Percentiles rank a stretch among this genome's conserved stretches.
These are phyloP conservation scores for Rhizodiscina lignyota DNA, from an alignment of 495 filamentous ascomycete species.

Conservation along the genomic window DNA sequence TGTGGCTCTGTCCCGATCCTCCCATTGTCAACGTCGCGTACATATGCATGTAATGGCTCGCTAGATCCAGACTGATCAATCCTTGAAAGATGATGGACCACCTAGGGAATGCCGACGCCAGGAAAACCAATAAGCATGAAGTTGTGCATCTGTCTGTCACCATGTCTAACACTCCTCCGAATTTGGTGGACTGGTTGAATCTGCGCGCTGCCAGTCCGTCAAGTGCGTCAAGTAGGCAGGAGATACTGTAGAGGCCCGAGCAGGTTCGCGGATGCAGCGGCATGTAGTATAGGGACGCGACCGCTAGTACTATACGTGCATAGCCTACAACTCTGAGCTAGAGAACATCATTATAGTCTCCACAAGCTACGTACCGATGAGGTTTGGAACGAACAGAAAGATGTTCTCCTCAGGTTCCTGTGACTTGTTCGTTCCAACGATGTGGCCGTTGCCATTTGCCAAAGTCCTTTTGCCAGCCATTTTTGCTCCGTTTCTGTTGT, in stretches of 20 bases:
- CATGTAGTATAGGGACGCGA: conserved; percentile 96
- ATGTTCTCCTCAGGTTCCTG: conserved; percentile 57
- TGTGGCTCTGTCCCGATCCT: conserved; percentile 65
- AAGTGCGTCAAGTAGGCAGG: conserved; percentile 84
- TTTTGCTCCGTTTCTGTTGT: neutral
- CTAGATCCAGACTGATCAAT: conserved; percentile 78
- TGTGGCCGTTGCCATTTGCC: conserved; percentile 11
- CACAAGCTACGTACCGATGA: conserved; percentile 53
- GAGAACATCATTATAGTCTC: too few relatives aligned
- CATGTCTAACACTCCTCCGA: conserved; percentile 96
- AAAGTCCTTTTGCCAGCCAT: conserved; percentile 1
- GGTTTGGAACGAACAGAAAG: conserved; percentile 86
- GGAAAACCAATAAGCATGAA: conserved; percentile 80
- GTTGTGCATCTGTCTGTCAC: conserved; percentile 93
- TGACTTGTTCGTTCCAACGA: conserved; percentile 2
- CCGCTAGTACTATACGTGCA: conserved; percentile 68
- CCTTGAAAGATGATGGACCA: conserved; percentile 89
- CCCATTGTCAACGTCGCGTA: conserved; percentile 80
- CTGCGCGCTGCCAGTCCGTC: conserved; percentile 81
- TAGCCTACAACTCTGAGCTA: conserved; percentile 46
- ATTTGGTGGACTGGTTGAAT: conserved; percentile 80
- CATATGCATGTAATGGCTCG: conserved; percentile 98
- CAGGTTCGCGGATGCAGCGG: conserved; percentile 90
- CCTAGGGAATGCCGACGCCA: conserved; percentile 78
- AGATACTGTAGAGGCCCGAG: conserved; percentile 76